Conservation (phyloP, 2,329 filamentous ascomycete genomes). For the Penicillium sp. region DNA sequence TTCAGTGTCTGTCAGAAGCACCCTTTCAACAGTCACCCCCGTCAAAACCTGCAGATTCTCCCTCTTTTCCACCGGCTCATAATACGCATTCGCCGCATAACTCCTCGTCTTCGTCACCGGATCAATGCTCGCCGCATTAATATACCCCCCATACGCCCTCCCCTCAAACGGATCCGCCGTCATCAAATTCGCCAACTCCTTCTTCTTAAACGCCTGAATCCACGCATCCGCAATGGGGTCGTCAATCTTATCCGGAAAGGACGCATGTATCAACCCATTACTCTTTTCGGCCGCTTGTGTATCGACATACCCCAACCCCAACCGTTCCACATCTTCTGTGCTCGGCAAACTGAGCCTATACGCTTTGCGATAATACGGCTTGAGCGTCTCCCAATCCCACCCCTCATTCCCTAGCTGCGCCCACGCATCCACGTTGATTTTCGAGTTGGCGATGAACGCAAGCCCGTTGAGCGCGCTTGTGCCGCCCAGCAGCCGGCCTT, state of each 20-base stretch:
- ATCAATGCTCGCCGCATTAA: conserved; percentile 25
- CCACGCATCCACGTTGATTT: conserved; percentile 34
- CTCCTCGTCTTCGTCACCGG: conserved; percentile 17
- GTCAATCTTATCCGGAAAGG: conserved; percentile 8
- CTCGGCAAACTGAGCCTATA: no score
- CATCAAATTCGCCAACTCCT: conserved; percentile 8
- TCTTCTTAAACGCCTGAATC: conserved; percentile 16
- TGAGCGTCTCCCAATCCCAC: conserved; percentile 33
- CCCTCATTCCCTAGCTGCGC: conserved; percentile 27
- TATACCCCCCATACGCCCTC: conserved; percentile 23
- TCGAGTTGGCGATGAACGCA: conserved; percentile 20
- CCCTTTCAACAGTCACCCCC: conserved; percentile 14
- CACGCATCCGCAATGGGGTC: conserved; percentile 15
- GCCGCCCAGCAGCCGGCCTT: conserved; percentile 19
- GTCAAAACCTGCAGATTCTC: conserved; percentile 19
- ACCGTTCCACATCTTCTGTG: neutral
- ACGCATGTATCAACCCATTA: conserved; percentile 16
- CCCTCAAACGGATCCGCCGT: conserved; percentile 12
- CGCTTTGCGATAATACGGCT: conserved; percentile 6
- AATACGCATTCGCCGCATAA: conserved; percentile 17
- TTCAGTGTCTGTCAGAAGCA: conserved; percentile 5
- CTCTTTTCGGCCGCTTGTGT: conserved; percentile 7
- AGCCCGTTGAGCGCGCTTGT: conserved; percentile 32
- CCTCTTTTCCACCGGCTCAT: conserved; percentile 8
- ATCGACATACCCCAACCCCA: conserved; percentile 9